Conservation (phyloP, 2,329 filamentous ascomycete species). For the Coniochaeta ligniaria region DNA sequence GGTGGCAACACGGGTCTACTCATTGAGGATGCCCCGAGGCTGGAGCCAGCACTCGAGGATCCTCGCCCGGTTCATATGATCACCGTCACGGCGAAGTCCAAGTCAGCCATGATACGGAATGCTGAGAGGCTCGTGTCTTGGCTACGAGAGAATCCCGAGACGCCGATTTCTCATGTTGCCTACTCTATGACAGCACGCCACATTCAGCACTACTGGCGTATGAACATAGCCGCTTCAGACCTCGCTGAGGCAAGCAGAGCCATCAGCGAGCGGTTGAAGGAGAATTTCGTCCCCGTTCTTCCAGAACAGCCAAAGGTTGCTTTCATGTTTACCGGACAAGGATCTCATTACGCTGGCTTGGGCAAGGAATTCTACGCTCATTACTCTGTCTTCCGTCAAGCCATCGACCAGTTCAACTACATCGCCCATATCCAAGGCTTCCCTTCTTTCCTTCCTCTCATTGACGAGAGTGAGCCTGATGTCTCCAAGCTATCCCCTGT, state of each 20-base stretch:
- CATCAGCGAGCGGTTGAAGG: slow-evolving; percentile 32
- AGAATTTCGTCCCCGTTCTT: slow-evolving; percentile 33
- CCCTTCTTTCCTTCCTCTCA: slow-evolving; percentile 48
- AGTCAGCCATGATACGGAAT: slow-evolving; percentile 51
- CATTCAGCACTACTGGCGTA: slow-evolving; percentile 51
- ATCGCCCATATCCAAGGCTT: slow-evolving; percentile 42
- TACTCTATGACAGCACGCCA: slow-evolving; percentile 63
- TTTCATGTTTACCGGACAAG: slow-evolving; percentile 51
- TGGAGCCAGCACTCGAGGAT: slow-evolving; percentile 28
- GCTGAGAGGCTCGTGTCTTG: slow-evolving; percentile 45
- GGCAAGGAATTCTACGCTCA: slow-evolving; percentile 43
- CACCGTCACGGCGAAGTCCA: slow-evolving; percentile 48
- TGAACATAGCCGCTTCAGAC: slow-evolving; percentile 37
- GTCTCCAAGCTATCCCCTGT: slow-evolving; percentile 39
- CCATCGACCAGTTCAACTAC: slow-evolving; percentile 50
- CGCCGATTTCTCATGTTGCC: slow-evolving; percentile 48
- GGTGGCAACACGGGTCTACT: slow-evolving; percentile 65
- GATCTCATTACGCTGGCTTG: slow-evolving; percentile 44
- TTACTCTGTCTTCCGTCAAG: slow-evolving; percentile 38
- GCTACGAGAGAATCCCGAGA: slow-evolving; percentile 43
- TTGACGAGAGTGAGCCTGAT: slow-evolving; percentile 36
- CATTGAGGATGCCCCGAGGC: slow-evolving; percentile 51
- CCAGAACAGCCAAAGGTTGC: slow-evolving; percentile 38
- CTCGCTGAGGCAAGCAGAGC: slow-evolving; percentile 33
- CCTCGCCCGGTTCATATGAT: slow-evolving; percentile 51